These are phyloP conservation scores for Mixia osmundae DNA, from an alignment of 1,284 basidiomycete species.

Conservation along the genomic window DNA sequence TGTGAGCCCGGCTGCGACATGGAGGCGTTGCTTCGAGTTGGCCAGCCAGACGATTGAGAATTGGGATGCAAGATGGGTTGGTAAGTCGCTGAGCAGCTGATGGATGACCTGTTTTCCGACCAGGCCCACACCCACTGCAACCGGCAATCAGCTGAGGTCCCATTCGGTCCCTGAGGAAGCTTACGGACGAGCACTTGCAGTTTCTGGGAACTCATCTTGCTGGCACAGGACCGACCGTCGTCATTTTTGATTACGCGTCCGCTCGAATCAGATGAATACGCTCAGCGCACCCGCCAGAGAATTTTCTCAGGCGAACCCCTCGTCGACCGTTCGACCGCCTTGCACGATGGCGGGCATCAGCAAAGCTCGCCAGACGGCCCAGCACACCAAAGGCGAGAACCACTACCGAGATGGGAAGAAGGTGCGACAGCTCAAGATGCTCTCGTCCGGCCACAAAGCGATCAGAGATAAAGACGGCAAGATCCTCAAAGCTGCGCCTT, in stretches of 20 bases:
- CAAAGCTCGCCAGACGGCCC: slow-evolving; percentile 2
- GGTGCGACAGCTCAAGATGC: slow-evolving; percentile 60
- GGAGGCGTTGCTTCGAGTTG: slow-evolving; percentile 44
- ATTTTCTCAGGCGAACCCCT: too few species aligned
- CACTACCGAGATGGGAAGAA: slow-evolving; percentile 31
- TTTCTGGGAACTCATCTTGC: too few species aligned
- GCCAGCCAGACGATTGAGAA: slow-evolving; percentile 27
- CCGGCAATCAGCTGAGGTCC: too few species aligned
- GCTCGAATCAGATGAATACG: too few species aligned
- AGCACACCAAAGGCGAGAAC: slow-evolving; percentile 11
- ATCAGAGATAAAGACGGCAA: slow-evolving; percentile 70
- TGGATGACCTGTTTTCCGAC: slow-evolving; percentile 60
- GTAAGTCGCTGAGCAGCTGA: slow-evolving; percentile 39
- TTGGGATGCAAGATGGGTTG: slow-evolving; percentile 33
- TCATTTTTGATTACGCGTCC: too few species aligned
- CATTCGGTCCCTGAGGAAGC: too few species aligned
- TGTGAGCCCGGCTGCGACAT: slow-evolving; percentile 35
- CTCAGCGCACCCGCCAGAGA: too few species aligned
- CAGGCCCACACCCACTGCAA: slow-evolving; percentile 55
- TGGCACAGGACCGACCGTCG: too few species aligned
- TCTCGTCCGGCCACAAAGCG: slow-evolving; percentile 58
- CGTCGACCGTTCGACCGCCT: too few species aligned
- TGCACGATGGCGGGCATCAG: too few species aligned
- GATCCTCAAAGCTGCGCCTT: slow-evolving; percentile 71
- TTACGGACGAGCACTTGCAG: too few species aligned